Evolutionary conservation across 1,139 yeast genomes (phyloP), one percentile per base, ranked within the genome.

Genomic region (Candida sanyaensis): DNA sequence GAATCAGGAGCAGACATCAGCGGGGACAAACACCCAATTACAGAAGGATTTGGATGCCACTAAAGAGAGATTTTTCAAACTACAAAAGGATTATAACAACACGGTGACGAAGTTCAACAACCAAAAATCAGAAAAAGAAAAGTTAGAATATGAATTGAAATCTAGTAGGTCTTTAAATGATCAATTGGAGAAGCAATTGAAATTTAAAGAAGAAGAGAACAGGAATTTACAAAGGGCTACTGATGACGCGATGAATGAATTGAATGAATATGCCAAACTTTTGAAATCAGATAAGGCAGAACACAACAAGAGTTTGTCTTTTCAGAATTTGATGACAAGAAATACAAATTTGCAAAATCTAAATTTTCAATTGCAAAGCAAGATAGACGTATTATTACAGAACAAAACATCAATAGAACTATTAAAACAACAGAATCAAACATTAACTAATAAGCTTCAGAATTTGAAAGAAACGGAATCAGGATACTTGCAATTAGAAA

Each of bases 231-330:
- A 59, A 38, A 46, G 46, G 24, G 67, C 78, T 11, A 75, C 76
- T 21, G 80, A 78, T 49, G 75, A 83, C 6, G 68, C 86, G 53
- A 75, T 80, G 42, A 73, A 71, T 38, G 86, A 84, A 44, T 38
- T 53, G 41, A 44, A 50, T 5, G 42, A 42, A 13, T 53, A 52
- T 46, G 45, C 54, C 54, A 29, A 56, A 48, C 27, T 52, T 45
- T 23, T 51, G 31, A 42, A 45, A 23, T 31, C 36, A 21, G 23
- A 42, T 23, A 34, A 34, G n/a, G 58, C 29, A 50, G 47, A 24
- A 53, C 31, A 40, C 26, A 48, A 47, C 26, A 47, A 43, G 21
- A 54, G 50, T 12, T 52, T 43, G 27, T 55, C 64, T 32, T 63
- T 60, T 39, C 67, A 65, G 40, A 62, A 56, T 36, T 56, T 73